Conservation (phyloP, 139 green algal species). For the Eudorina sp. region DNA sequence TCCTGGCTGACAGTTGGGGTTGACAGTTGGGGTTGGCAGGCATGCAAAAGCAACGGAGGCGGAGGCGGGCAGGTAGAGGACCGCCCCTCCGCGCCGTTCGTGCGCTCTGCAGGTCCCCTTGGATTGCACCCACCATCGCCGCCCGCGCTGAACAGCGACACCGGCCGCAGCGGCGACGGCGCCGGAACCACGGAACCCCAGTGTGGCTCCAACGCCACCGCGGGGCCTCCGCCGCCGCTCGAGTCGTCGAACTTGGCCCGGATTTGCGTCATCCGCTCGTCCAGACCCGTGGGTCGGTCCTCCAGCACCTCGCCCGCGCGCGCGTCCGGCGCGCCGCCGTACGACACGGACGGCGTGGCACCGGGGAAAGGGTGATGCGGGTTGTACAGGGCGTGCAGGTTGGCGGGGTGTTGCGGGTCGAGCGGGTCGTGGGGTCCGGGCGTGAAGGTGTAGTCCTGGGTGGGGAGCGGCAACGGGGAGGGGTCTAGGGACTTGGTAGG, state of each 20-base stretch:
- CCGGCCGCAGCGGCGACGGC: conserved; percentile 39
- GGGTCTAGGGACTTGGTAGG: background rate
- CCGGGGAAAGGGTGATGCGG: conserved; percentile 7
- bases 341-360: background rate
- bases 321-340: background rate
- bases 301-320: background rate
- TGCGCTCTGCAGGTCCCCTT: too few relatives aligned
- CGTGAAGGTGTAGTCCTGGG: conserved; percentile 40
- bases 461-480: background rate
- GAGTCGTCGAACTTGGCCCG: conserved; percentile 16
- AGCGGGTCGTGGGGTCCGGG: background rate
- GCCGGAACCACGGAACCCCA: background rate
- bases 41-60: too few relatives aligned
- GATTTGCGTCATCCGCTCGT: background rate
- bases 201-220: background rate
- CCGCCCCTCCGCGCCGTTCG: too few relatives aligned
- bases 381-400: background rate
- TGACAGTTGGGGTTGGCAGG: too few relatives aligned
- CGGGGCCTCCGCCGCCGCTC: background rate
- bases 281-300: conserved; percentile 27
- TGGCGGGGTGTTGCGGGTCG: conserved; percentile 27
- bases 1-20: too few relatives aligned
- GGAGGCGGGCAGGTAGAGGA: too few relatives aligned
- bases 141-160: conserved; percentile 25
- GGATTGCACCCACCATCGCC: conserved; percentile 2